Evolutionary conservation across 352 stramenopile genomes (phyloP).

Genomic region (Phytophthora parvispora): DNA sequence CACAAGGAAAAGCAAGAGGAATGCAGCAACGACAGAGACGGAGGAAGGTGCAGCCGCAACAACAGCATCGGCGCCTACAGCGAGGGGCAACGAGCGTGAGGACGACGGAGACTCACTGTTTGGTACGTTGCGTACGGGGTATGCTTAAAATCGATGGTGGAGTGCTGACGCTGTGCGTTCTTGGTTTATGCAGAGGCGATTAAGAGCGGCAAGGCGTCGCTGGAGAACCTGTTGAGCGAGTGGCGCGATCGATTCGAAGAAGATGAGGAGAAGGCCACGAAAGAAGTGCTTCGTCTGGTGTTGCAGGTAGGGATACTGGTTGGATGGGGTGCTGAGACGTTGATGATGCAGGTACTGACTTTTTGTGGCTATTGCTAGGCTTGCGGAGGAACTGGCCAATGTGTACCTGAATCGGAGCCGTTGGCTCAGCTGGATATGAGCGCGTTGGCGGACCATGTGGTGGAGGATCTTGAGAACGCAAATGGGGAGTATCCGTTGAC

Average conservation of each 20-base stretch:
- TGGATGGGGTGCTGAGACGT: constrained; percentile 16
- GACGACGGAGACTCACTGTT: constrained; percentile 37
- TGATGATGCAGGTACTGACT: constrained; percentile 25
- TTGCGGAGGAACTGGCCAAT: constrained; percentile 66
- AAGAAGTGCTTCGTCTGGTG: constrained; percentile 85
- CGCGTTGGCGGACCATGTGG: constrained; percentile 70
- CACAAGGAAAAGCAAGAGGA: constrained; percentile 15
- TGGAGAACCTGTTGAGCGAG: constrained; percentile 61
- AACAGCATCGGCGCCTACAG: too few species aligned
- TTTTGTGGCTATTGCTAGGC: constrained; percentile 28
- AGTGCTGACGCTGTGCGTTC: too few species aligned
- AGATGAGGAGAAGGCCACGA: constrained; percentile 55
- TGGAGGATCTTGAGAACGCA: constrained; percentile 68
- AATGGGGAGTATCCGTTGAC: constrained; percentile 77
- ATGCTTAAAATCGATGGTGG: too few species aligned
- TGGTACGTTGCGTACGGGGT: constrained; percentile 29
- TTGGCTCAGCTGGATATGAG: constrained; percentile 82
- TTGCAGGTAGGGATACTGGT: constrained; percentile 50
- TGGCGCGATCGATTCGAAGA: constrained; percentile 85
- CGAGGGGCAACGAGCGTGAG: constrained; percentile 7
- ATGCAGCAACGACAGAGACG: not conserved
- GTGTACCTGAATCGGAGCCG: constrained; percentile 55
- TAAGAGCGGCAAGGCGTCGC: constrained; percentile 59
- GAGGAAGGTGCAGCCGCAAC: constrained; percentile 4
- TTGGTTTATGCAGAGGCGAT: constrained; percentile 57